Percentiles rank a stretch among this genome's conserved stretches.
These are phyloP conservation scores for Fusarium torulosum DNA, from an alignment of 2,329 filamentous ascomycete species.

Conservation along the genomic window DNA sequence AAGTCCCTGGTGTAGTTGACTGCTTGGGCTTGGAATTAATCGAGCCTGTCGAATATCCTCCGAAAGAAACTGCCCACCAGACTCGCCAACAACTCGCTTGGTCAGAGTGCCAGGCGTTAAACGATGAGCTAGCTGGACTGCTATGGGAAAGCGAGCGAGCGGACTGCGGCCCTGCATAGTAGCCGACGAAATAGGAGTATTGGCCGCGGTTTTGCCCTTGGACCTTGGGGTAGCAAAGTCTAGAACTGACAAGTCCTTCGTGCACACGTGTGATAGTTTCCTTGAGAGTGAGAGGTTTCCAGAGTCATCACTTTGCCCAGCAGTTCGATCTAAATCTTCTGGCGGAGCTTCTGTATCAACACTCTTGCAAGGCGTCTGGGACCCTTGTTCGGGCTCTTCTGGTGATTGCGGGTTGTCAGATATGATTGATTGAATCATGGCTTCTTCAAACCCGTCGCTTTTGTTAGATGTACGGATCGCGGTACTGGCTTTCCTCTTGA, in stretches of 20 bases:
- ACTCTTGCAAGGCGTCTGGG: slow-evolving; percentile 1
- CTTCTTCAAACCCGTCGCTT: neutral
- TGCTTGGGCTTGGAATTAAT: slow-evolving; percentile 36
- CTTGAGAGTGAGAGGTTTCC: slow-evolving; percentile 6
- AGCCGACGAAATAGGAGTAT: slow-evolving; percentile 26
- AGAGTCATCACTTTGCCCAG: neutral
- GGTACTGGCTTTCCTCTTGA: neutral
- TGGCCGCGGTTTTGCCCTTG: slow-evolving; percentile 11
- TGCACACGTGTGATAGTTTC: slow-evolving; percentile 12
- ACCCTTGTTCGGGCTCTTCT: neutral
- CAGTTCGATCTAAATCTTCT: neutral
- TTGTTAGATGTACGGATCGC: neutral
- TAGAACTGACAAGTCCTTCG: slow-evolving; percentile 13
- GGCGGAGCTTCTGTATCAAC: neutral
- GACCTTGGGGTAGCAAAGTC: slow-evolving; percentile 16
- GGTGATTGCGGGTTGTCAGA: neutral
- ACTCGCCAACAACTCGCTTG: slow-evolving; percentile 42
- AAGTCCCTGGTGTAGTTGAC: slow-evolving; percentile 30
- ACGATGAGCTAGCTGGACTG: slow-evolving; percentile 38
- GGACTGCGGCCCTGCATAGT: slow-evolving; percentile 38
- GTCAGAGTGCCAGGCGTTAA: slow-evolving; percentile 45
- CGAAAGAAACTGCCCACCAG: slow-evolving; percentile 40
- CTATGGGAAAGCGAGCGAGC: slow-evolving; percentile 49
- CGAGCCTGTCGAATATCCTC: slow-evolving; percentile 36
- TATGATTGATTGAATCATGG: neutral